Base-by-base conservation (phyloP, 768 basidiomycete genomes). In the Russula vinacea region DNA sequence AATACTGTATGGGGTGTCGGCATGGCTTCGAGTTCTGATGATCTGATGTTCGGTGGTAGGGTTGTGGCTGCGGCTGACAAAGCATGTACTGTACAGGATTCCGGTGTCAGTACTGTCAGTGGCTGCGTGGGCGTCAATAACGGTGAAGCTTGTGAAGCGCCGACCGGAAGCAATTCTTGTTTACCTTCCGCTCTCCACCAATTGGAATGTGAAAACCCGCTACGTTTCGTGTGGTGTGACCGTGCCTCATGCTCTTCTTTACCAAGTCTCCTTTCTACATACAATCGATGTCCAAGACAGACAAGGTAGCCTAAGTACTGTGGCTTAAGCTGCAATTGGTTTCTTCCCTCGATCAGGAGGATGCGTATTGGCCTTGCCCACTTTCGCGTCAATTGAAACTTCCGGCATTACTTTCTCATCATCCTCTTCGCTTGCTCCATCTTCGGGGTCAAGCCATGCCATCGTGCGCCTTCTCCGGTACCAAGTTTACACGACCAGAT, bases 401-500 rank as follows among this genome's bases (percentile, higher is more conserved):
- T 64, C 42, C n/a, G 44, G 19, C 26, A 17, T 39, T 2, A 11
- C 29, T 10, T 32, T 26, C 5, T 58, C 44, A 0, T 58, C 59
- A 47, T 55, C 60, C 45, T 65, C 70, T 29, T 62, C 68, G 26
- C 62, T 65, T 37, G 68, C 65, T n/a, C 56, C 57, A 29, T 70
- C 72, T 39, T 68, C 70, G 0, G 72, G 74, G 9, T 72, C 33
- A 84, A 69, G 0, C 82, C 83, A 51, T 80, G 78, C 85, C 88
- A 91, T 32, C 87, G 77, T 7, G 82, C 84, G 17, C 80, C 83
- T 51, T 82, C 81, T 3, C 72, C 76, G 14, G 77, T 82, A 35
- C 86, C 85, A n/a, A 97, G 80, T 6, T 81, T 77, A 73, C 89
- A 91, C 24, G 79, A 83, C 93, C 94, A 99, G 71, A 99, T 86